phyloP scores from a whole-genome alignment of 2,329 filamentous ascomycete genomes.

The Xylariaceae sp. region DNA sequence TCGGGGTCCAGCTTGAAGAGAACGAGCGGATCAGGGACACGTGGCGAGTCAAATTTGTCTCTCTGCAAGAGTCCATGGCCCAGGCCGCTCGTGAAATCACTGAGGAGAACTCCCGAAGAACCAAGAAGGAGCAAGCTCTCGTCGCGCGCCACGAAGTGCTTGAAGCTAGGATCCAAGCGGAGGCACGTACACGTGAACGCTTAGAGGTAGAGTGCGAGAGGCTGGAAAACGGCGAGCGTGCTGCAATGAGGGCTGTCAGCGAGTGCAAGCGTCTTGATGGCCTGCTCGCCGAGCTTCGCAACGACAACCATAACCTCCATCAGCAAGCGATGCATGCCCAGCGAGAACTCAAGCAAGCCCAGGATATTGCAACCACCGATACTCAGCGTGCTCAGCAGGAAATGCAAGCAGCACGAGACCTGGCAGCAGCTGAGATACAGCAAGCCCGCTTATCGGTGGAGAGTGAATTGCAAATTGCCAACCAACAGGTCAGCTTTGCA shows the following conservation, averaged over 20 bases:
- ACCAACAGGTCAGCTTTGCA: conserved; percentile 76
- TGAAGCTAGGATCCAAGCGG: conserved; percentile 67
- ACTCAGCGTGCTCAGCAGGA: conserved; percentile 62
- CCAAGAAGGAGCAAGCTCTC: conserved; percentile 70
- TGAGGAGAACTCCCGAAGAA: conserved; percentile 72
- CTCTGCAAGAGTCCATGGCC: conserved; percentile 81
- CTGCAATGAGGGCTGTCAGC: conserved; percentile 55
- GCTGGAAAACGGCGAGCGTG: conserved; percentile 55
- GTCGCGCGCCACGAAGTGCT: conserved; percentile 74
- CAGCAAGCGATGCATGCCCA: conserved; percentile 62
- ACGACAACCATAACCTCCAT: conserved; percentile 66
- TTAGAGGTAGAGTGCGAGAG: conserved; percentile 60
- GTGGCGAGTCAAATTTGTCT: conserved; percentile 77
- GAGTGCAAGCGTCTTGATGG: conserved; percentile 55
- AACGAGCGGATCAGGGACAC: conserved; percentile 76
- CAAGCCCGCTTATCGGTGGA: conserved; percentile 73
- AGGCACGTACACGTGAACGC: conserved; percentile 61
- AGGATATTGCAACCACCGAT: conserved; percentile 4
- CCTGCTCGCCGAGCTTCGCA: conserved; percentile 48
- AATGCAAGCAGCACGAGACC: conserved; percentile 75
- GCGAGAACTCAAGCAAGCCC: conserved; percentile 53
- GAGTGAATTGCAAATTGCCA: conserved; percentile 73
- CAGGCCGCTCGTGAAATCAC: conserved; percentile 70
- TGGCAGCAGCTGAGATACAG: conserved; percentile 71
- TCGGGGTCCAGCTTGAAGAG: conserved; percentile 75